Evolutionary conservation across 305 asterid species (phyloP), one percentile per base, ranked within the genome.

Genomic region (Fraxinus xanthoxyloides): DNA sequence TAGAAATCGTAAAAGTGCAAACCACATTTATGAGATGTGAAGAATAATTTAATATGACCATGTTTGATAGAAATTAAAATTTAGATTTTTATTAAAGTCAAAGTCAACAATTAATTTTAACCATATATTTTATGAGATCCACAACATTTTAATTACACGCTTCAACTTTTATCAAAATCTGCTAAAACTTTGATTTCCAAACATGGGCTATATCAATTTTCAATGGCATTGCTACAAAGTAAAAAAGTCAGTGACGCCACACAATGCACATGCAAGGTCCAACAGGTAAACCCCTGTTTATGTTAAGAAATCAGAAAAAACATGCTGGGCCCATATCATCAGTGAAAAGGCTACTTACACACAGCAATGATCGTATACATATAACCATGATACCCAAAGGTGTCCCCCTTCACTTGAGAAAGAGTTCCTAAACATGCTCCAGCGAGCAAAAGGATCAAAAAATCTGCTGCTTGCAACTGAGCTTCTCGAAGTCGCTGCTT

Each of bases 401-500:
- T 92, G 87, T 94, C 99, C 0, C 97, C 99, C 89, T 89, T 90
- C 76, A 88, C 91, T 87, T 91, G 91, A 21, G 97, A 89, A 85
- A 97, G 97, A 83, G 91, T 90, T 89, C 99, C 99, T 85, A 97
- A 83, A 93, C 98, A 92, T 38, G 97, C 98, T 89, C 99, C 99
- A 76, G 98, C 99, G 65, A 97, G 90, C 88, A 97, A 84, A 87
- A 97, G 99, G 87, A 94, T 94, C 75, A 97, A 76, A 86, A 89
- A 97, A 85, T 97, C 99, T 70, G 93, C 98, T 81, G 97, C 98
- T 91, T 93, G 99, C 35, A 92, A 70, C 85, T 91, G 88, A 79
- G 98, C 97, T 90, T 97, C 99, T 86, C 99, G 92, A 79, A 97
- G 83, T 83, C 98, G 90, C 87, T 97, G 99, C 89, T 93, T 97